These are phyloP conservation scores for Mycosphaerella sp. DNA, from an alignment of 2,329 filamentous ascomycete species.

Conservation along the genomic window DNA sequence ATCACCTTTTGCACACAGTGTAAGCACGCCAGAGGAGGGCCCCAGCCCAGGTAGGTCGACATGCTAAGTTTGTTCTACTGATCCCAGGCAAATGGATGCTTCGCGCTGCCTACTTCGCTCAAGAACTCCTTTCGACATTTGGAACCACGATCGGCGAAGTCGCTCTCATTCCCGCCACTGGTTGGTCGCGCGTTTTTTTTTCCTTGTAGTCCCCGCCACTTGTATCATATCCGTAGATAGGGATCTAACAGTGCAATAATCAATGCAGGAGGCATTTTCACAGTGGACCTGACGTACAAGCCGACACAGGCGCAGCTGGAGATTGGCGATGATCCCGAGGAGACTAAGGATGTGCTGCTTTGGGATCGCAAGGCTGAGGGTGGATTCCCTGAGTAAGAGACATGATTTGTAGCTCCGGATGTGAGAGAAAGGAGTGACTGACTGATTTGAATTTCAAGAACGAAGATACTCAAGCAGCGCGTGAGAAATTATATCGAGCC, in stretches of 20 bases:
- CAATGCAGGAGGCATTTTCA: slow-evolving; percentile 58
- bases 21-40: too few relatives aligned
- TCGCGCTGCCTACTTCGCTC: slow-evolving; percentile 62
- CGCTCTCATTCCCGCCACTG: slow-evolving; percentile 75
- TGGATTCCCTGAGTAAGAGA: slow-evolving; percentile 77
- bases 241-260: neutral
- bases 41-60: slow-evolving; percentile 41
- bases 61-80: slow-evolving; percentile 43
- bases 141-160: slow-evolving; percentile 77
- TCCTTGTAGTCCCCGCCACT: too few relatives aligned
- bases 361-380: slow-evolving; percentile 87
- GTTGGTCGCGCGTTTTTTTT: slow-evolving; percentile 33
- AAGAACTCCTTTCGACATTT: slow-evolving; percentile 94
- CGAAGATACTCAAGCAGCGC: slow-evolving; percentile 80
- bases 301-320: slow-evolving; percentile 4
- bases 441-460: slow-evolving; percentile 38
- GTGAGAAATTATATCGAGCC: slow-evolving; percentile 81
- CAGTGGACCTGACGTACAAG: slow-evolving; percentile 56
- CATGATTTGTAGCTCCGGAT: too few relatives aligned
- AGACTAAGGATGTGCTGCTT: slow-evolving; percentile 50
- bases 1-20: slow-evolving; percentile 90
- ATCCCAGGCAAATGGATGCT: slow-evolving; percentile 30
- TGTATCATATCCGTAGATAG: too few relatives aligned
- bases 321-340: slow-evolving; percentile 8
- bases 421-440: too few relatives aligned